Conservation (phyloP, 495 filamentous ascomycete genomes). For the Terfezia claveryi region DNA sequence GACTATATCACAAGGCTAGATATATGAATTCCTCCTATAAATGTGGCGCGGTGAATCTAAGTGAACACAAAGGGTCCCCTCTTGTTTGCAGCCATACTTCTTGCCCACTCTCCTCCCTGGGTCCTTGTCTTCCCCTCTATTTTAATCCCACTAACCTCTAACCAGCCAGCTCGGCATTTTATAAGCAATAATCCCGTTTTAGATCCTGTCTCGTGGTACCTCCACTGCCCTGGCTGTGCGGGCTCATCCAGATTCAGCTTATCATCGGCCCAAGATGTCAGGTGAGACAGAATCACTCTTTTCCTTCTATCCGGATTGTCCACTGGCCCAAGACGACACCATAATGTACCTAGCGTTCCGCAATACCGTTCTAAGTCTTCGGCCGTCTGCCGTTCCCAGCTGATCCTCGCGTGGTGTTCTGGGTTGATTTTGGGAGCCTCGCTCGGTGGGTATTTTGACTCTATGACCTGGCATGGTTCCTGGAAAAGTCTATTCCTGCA, state of each 20-base stretch:
- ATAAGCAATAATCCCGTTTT: conserved; percentile 8
- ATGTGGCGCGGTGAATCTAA: too few species aligned
- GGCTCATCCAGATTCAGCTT: too few species aligned
- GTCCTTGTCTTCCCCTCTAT: conserved; percentile 12
- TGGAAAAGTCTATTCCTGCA: conserved; percentile 40
- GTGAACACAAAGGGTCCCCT: background rate
- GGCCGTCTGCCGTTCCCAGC: conserved; percentile 6
- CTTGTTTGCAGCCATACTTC: conserved; percentile 6
- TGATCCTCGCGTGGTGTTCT: conserved; percentile 19
- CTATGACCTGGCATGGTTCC: conserved; percentile 27
- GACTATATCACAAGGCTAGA: too few species aligned
- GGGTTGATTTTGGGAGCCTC: conserved; percentile 19
- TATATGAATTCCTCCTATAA: too few species aligned
- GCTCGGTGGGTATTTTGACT: conserved; percentile 21
- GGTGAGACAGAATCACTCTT: conserved; percentile 8
- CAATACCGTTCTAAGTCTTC: conserved; percentile 9
- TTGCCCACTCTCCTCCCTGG: conserved; percentile 15
- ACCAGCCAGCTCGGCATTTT: conserved; percentile 13
- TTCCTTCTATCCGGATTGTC: conserved; percentile 6
- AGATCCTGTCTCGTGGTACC: background rate
- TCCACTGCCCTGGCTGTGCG: conserved; percentile 3
- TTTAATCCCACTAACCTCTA: conserved; percentile 12
- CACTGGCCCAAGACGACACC: conserved; percentile 8
- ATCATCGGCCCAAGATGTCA: conserved; percentile 2
- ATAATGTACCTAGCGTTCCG: conserved; percentile 4